A percentile compares a stretch with the other conserved stretches of the same genome.
These are phyloP conservation scores for Paraurostyla sp. DNA, from an alignment of 73 alveolate genomes.

Conservation along the genomic window DNA sequence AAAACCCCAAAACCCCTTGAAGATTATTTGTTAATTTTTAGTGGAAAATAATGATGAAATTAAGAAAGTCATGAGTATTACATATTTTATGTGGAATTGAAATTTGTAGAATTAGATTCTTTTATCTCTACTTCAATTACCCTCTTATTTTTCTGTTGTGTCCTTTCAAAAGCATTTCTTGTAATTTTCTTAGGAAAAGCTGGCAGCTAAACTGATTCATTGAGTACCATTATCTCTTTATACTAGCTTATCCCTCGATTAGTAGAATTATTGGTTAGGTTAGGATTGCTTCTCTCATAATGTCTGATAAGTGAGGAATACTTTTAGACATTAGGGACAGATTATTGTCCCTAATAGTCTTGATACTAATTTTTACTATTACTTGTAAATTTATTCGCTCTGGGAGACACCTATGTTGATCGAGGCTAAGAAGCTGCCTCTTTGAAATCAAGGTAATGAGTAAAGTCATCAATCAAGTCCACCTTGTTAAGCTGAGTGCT, in stretches of 20 bases:
- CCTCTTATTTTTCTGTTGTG: background rate
- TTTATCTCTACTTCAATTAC: too few species aligned
- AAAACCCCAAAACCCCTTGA: too few species aligned
- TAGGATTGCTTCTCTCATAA: slow-evolving; percentile 23
- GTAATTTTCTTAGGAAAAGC: slow-evolving; percentile 45
- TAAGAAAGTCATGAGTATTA: too few species aligned
- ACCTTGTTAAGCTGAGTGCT: slow-evolving; percentile 20
- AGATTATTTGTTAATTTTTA: too few species aligned
- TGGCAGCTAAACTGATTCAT: slow-evolving; percentile 40
- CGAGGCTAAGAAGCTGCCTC: background rate
- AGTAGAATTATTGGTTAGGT: too few species aligned
- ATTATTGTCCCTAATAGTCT: background rate
- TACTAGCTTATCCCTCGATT: background rate
- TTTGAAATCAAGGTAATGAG: background rate
- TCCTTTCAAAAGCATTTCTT: slow-evolving; percentile 39
- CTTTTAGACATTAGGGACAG: background rate
- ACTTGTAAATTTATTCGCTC: background rate
- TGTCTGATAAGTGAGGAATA: slow-evolving; percentile 25
- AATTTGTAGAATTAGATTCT: too few species aligned
- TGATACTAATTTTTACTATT: background rate
- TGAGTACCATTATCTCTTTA: slow-evolving; percentile 31
- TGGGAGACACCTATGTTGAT: slow-evolving; percentile 25
- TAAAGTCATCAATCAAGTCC: background rate
- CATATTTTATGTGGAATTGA: too few species aligned
- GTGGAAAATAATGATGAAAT: too few species aligned